Evolutionary conservation across 208 protist species (phyloP), one percentile per base, ranked within the genome.

Genomic region (Trichomonas tenax): DNA sequence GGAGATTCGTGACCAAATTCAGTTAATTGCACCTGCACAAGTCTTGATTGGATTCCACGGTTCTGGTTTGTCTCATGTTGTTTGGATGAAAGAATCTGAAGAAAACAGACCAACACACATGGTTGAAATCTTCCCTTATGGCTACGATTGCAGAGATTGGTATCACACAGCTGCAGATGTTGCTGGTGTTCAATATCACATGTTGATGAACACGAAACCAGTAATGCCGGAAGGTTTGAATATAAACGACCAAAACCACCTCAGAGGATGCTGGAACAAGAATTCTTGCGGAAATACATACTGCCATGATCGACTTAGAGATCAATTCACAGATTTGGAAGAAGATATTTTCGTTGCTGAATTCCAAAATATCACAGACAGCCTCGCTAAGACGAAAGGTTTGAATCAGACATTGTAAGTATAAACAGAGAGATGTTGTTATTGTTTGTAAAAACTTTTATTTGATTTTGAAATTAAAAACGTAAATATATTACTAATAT

Each of bases 121-220:
- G n/a, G 15, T 58, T 51, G 86, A 93, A 38, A 38, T 93, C n/a
- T 23, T 93, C 0, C 86, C 86, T 38, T 51, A 93, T 36, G 45
- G 31, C 48, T 93, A 93, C 36, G 46, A 41, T 38, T 93, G 86
- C n/a, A 93, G 86, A 93, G n/a, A 93, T 9, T 93, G 86, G 86
- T 93, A 93, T 46, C 15, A 93, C 1, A n/a, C 17, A 34, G 40
- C 44, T 34, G 86, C 86, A 38, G 31, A 58, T 38, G 44, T 93
- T 48, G 86, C 86, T 34, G 31, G 86, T 9, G 44, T 93, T 38
- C 0, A 48, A 34, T 93, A 93, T 41, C 31, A 40, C 9, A n/a
- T 44, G 26, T 8, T 58, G 26, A 51, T 58, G 44, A 93, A 48
- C 51, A 93, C 10, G 51, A 51, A 93, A 17, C 34, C 34, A 84